Percentiles rank a stretch among this genome's conserved stretches.
Conservation (phyloP, 345 rosid genomes). For the Bretschneidera sinensis region DNA sequence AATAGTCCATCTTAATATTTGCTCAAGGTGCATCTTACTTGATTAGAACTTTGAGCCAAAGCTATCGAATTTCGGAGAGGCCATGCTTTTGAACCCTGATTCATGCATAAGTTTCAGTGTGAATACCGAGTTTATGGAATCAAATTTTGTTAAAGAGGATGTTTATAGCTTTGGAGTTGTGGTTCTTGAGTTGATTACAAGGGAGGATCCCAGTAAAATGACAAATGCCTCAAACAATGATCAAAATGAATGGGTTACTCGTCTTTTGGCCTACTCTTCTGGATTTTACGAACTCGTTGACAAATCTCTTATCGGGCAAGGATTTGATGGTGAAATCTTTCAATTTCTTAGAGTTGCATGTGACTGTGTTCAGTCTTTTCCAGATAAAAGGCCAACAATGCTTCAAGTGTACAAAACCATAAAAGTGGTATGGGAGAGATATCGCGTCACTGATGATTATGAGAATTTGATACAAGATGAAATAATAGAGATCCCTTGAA, state of each 20-base stretch:
- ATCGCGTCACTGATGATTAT: no score
- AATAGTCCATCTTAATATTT: constrained; percentile 17
- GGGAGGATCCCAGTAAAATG: not conserved
- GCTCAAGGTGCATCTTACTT: constrained; percentile 14
- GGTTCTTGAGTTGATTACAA: constrained; percentile 16
- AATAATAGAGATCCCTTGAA: no score
- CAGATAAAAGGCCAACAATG: constrained; percentile 13
- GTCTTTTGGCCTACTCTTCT: not conserved
- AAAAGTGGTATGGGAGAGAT: not conserved
- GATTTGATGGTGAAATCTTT: constrained; percentile 18
- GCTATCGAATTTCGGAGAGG: no score
- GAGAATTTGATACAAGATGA: no score
- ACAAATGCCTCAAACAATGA: not conserved
- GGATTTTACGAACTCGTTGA: constrained; percentile 5
- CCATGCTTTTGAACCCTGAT: not conserved
- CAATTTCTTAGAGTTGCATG: constrained; percentile 18
- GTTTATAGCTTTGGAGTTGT: constrained; percentile 23
- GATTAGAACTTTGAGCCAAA: constrained; percentile 16
- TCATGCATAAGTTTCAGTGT: not conserved
- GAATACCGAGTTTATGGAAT: constrained; percentile 14
- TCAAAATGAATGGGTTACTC: not conserved
- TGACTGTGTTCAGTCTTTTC: constrained; percentile 8
- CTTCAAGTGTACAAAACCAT: constrained; percentile 13
- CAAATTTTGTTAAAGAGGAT: constrained; percentile 19
- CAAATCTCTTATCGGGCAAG: constrained; percentile 14